phyloP scores from a whole-genome alignment of 1,284 basidiomycete genomes.

The Trametes hirsuta region DNA sequence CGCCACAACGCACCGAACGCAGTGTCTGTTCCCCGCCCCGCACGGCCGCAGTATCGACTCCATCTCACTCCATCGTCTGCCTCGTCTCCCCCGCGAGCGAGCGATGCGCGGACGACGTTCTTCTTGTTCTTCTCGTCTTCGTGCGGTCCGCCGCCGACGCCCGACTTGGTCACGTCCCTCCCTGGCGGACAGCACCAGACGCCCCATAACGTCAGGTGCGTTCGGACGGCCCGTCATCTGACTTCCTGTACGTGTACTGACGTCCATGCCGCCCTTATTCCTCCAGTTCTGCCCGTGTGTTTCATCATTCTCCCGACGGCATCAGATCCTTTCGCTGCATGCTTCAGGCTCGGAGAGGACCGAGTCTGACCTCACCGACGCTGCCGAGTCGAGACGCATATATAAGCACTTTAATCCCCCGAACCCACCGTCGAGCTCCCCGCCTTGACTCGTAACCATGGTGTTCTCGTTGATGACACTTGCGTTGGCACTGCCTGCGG shows the following conservation, averaged over 20 bases:
- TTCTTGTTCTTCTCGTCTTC: background rate
- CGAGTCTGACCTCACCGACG: conserved; percentile 11
- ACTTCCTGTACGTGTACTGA: background rate
- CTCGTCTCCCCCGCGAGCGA: background rate
- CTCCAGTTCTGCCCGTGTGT: conserved; percentile 2
- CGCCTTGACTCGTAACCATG: conserved; percentile 4
- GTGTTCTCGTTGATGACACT: conserved; percentile 17
- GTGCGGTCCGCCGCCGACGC: conserved; percentile 11
- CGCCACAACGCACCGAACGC: no score
- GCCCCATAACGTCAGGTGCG: conserved; percentile 8
- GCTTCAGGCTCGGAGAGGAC: conserved; percentile 3
- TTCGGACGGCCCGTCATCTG: conserved; percentile 13
- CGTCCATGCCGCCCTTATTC: background rate
- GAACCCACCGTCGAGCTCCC: background rate
- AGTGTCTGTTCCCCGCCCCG: no score
- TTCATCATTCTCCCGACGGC: background rate
- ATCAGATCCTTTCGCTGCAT: background rate
- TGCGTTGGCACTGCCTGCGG: conserved; percentile 16
- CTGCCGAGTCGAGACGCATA: background rate
- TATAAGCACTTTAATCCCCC: background rate
- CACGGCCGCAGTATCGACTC: background rate
- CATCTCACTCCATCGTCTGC: background rate
- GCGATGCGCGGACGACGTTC: background rate
- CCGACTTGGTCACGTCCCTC: background rate
- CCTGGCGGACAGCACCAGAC: background rate